These are phyloP conservation scores for Astragalus glycyphyllos DNA, from an alignment of 306 rosid species.

Conservation along the genomic window DNA sequence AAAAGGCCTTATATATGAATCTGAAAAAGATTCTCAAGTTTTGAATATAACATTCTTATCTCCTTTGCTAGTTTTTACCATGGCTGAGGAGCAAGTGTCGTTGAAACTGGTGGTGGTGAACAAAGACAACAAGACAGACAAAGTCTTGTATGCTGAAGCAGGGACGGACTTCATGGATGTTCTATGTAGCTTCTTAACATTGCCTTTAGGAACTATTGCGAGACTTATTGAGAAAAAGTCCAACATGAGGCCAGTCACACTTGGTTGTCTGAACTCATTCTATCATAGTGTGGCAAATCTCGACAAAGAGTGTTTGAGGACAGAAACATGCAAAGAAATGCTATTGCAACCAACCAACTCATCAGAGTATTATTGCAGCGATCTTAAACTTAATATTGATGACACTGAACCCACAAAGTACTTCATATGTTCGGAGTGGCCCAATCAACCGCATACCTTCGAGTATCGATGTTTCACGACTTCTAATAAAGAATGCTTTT, in stretches of 20 bases:
- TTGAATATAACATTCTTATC: too few species aligned
- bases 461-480: too few species aligned
- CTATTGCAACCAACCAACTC: slow-evolving; percentile 16
- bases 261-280: slow-evolving; percentile 24
- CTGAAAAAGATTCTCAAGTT: too few species aligned
- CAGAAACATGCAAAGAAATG: not conserved
- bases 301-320: not conserved
- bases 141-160: slow-evolving; percentile 31
- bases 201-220: slow-evolving; percentile 36
- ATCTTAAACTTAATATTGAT: slow-evolving; percentile 10
- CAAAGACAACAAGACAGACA: not conserved
- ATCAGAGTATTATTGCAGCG: not conserved
- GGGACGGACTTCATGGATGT: slow-evolving; percentile 34
- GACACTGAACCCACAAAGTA: not conserved
- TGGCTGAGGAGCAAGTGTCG: slow-evolving; percentile 6
- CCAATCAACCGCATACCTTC: too few species aligned
- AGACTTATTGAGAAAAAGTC: slow-evolving; percentile 28
- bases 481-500: too few species aligned
- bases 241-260: not conserved
- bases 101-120: slow-evolving; percentile 21
- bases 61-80: not conserved
- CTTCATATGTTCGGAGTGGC: not conserved
- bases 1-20: too few species aligned
- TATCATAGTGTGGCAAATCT: slow-evolving; percentile 25
- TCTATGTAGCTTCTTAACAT: slow-evolving; percentile 33